Evolutionary conservation across 345 rosid genomes (phyloP).

Genomic region (Anacardium occidentale): DNA sequence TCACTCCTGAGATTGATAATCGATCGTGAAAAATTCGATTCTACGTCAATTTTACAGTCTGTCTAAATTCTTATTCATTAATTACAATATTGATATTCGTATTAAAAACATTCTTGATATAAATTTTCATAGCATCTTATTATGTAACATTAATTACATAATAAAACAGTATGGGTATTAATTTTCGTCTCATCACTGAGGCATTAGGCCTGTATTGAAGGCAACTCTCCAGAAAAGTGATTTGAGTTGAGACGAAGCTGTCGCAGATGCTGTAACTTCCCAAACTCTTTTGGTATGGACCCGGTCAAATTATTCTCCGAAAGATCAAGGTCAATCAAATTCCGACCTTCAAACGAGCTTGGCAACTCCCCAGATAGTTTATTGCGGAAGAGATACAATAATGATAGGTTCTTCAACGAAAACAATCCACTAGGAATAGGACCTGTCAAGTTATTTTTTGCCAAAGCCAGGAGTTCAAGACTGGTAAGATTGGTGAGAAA

Average conservation of each 20-base stretch:
- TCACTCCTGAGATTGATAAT: no score
- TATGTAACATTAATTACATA: no score
- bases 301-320: conserved; percentile 57
- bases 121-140: no score
- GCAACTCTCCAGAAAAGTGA: conserved; percentile 60
- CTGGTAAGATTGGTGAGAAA: conserved; percentile 41
- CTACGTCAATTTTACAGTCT: no score
- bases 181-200: no score
- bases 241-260: conserved; percentile 40
- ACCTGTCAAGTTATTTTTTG: conserved; percentile 51
- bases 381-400: conserved; percentile 47
- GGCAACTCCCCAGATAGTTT: conserved; percentile 61
- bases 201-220: conserved; percentile 48
- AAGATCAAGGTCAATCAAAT: conserved; percentile 53
- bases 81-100: no score
- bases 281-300: conserved; percentile 55
- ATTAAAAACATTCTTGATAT: no score
- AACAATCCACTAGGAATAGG: conserved; percentile 49
- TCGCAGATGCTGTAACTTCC: conserved; percentile 49
- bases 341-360: conserved; percentile 33
- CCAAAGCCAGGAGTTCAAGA: conserved; percentile 51
- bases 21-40: no score
- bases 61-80: no score
- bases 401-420: conserved; percentile 43
- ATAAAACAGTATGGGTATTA: no score